Base-by-base conservation (phyloP, 306 rosid genomes). In the Fragaria iinumae region DNA sequence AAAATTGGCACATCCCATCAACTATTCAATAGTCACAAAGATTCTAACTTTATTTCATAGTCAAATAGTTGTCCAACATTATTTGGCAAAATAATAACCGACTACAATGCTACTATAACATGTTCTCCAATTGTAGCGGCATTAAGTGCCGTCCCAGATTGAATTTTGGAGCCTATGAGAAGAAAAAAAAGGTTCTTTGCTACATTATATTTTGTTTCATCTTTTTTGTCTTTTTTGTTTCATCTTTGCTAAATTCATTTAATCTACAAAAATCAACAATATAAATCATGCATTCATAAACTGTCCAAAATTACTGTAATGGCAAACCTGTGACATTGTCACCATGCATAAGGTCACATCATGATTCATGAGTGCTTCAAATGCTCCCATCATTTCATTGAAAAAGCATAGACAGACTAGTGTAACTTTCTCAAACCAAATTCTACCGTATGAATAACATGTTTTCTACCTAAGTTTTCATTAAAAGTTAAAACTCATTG, bases 291-390 rank as follows among this genome's bases (percentile, higher is more conserved):
- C 73, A 76, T 71, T 81, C 64, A 83, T 71, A 77, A 81, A 79
- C 77, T 34, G 65, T 80, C 67, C 44, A 55, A 67, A 75, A 77
- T 80, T 74, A 79, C 82, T 70, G 78, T 21, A 66, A 73, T 29
- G 52, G 82, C 89, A 91, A 87, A 86, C 73, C 89, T 88, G 88
- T 73, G 17, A 39, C 76, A 11, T 50, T 47, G 49, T 84, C 86
- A 76, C 68, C 34, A 2, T 4, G 80, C 79, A 4, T 14, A 52
- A 6, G 43, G 72, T 68, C 76, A 41, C 75, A 60, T 69, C 39
- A 48, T 20, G 4, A 11, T 49, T 69, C 38, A 47, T 17, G 3
- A 16, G 39, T 41, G 43, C 45, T 76, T 57, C 72, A 74, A 55
- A 9, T 20, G 70, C 64, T 48, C 62, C 67, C 57, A 70, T 78